phyloP scores from a whole-genome alignment of 371 early-diverging fungal genomes.

The Mucor velutinosus region DNA sequence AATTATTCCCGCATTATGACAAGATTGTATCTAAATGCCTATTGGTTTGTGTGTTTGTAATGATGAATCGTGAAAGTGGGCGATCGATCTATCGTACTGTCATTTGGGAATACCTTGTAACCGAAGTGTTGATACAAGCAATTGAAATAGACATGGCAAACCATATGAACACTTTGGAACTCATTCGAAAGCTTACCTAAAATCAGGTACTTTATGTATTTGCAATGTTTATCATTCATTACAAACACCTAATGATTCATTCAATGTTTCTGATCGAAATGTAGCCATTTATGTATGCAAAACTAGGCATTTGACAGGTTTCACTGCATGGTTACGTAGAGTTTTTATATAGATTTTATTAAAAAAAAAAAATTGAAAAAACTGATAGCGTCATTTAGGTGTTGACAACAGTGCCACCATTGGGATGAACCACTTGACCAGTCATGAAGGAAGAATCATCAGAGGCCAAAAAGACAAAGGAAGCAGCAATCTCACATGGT shows the following conservation, averaged over 20 bases:
- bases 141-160: neutral
- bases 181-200: neutral
- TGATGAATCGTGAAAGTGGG: too few relatives aligned
- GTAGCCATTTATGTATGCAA: neutral
- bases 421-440: constrained; percentile 61
- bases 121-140: too few relatives aligned
- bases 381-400: constrained; percentile 20
- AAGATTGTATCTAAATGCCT: too few relatives aligned
- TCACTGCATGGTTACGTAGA: neutral
- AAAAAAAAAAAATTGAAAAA: neutral
- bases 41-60: too few relatives aligned
- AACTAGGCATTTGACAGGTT: neutral
- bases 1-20: too few relatives aligned
- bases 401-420: constrained; percentile 52
- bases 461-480: constrained; percentile 64
- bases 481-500: constrained; percentile 66
- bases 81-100: too few relatives aligned
- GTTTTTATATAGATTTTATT: neutral
- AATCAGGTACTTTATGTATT: neutral
- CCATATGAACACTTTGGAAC: neutral
- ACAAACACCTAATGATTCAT: neutral
- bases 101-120: too few relatives aligned
- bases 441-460: constrained; percentile 67
- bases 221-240: neutral
- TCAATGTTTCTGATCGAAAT: neutral